These are phyloP conservation scores for Trichoderma hamatum DNA, from an alignment of 2,329 filamentous ascomycete genomes.

Conservation along the genomic window DNA sequence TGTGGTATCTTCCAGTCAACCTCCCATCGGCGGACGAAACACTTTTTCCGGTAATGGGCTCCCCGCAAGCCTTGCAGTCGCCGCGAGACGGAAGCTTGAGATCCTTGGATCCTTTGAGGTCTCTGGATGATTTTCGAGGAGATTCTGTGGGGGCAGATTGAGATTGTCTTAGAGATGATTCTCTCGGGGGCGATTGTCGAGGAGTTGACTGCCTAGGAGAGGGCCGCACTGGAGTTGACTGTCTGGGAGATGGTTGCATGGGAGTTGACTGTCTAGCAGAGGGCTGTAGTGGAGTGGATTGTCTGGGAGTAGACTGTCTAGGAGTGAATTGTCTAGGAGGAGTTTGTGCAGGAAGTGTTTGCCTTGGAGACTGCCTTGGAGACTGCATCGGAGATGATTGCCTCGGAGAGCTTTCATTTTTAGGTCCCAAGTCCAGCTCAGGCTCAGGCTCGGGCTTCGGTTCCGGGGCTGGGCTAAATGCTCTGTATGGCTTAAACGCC, in stretches of 20 bases:
- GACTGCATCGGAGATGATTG: constrained; percentile 10
- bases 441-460: constrained; percentile 18
- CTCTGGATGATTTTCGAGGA: constrained; percentile 7
- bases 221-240: neutral
- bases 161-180: constrained; percentile 1
- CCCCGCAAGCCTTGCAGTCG: constrained; percentile 79
- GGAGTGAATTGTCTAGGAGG: neutral
- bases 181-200: neutral
- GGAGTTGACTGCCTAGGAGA: neutral
- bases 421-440: constrained; percentile 14
- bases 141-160: constrained; percentile 2
- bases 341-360: constrained; percentile 35
- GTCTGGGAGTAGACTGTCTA: neutral
- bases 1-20: constrained; percentile 91
- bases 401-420: constrained; percentile 29
- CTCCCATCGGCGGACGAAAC: constrained; percentile 92
- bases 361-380: neutral
- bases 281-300: neutral
- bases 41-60: constrained; percentile 83
- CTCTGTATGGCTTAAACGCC: constrained; percentile 24
- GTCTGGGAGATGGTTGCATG: neutral
- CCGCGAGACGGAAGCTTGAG: constrained; percentile 60
- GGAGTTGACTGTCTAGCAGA: neutral
- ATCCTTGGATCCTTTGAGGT: constrained; percentile 43
- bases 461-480: constrained; percentile 23